Conservation (phyloP, 2,329 filamentous ascomycete species). For the Ceratocystis huliohia region DNA sequence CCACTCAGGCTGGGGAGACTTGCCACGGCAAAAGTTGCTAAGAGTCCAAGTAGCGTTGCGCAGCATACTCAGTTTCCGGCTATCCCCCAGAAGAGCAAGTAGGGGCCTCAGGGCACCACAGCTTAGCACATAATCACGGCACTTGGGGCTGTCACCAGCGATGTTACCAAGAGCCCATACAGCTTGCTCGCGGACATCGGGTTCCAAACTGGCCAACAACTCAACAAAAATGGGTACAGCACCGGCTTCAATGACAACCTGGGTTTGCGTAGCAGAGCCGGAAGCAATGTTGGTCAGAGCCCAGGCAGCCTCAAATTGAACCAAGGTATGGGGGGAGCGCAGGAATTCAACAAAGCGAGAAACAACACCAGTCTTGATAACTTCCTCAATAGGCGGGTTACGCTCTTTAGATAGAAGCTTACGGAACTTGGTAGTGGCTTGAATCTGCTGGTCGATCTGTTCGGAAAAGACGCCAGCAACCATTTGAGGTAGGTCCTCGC, state of each 20-base stretch:
- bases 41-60: slow-evolving; percentile 97
- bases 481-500: slow-evolving; percentile 97
- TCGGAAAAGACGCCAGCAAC: slow-evolving; percentile 96
- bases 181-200: slow-evolving; percentile 93
- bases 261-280: slow-evolving; percentile 90
- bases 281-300: slow-evolving; percentile 98
- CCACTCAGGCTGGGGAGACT: slow-evolving; percentile 98
- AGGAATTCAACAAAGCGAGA: slow-evolving; percentile 97
- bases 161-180: slow-evolving; percentile 99
- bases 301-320: slow-evolving; percentile 98
- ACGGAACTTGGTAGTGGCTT: slow-evolving; percentile 94
- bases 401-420: slow-evolving; percentile 97
- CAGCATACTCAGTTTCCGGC: slow-evolving; percentile 98
- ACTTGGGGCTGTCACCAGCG: slow-evolving; percentile 92
- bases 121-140: slow-evolving; percentile 89
- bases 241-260: slow-evolving; percentile 96
- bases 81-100: slow-evolving; percentile 80
- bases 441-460: slow-evolving; percentile 94
- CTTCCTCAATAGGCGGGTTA: slow-evolving; percentile 96
- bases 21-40: slow-evolving; percentile 99
- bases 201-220: slow-evolving; percentile 86
- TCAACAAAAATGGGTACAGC: slow-evolving; percentile 98
- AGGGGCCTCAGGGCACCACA: slow-evolving; percentile 85
- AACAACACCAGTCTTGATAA: slow-evolving; percentile 98
- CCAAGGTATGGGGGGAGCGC: slow-evolving; percentile 89